A percentile compares a stretch with the other conserved stretches of the same genome.
Evolutionary conservation across 2,329 filamentous ascomycete species (phyloP).

Genomic region (Thielaviopsis punctulata): DNA sequence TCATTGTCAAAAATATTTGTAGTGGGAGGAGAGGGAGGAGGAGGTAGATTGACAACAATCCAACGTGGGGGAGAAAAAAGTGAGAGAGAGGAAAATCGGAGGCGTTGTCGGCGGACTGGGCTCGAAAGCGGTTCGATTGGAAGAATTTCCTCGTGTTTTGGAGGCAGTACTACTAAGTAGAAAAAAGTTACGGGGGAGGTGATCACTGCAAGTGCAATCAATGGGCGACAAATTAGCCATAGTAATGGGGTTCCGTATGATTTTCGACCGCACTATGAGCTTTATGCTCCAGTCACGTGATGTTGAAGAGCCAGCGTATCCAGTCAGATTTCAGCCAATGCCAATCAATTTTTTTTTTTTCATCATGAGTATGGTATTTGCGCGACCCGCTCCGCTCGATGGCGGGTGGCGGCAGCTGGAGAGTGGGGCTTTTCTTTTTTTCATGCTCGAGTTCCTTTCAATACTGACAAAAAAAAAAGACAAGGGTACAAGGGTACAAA

Average conservation of each 20-base stretch:
- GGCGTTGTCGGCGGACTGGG: constrained; percentile 4
- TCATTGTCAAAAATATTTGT: constrained; percentile 42
- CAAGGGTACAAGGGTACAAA: neutral
- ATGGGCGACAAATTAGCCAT: constrained; percentile 10
- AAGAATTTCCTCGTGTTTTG: constrained; percentile 25
- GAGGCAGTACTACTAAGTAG: neutral
- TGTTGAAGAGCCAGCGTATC: constrained; percentile 4
- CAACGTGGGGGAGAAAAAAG: constrained; percentile 18
- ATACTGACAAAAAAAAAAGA: neutral
- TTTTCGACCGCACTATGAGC: constrained; percentile 10
- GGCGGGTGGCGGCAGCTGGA: neutral
- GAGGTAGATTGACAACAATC: constrained; percentile 31
- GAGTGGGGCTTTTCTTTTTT: constrained; percentile 3
- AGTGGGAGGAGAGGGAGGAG: constrained; percentile 14
- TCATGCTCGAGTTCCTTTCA: neutral
- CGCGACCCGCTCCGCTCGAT: neutral
- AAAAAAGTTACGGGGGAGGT: neutral
- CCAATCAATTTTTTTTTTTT: constrained; percentile 11
- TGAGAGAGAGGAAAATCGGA: constrained; percentile 16
- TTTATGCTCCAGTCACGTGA: constrained; percentile 7
- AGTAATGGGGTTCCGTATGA: constrained; percentile 11
- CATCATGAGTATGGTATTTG: neutral
- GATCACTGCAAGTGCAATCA: constrained; percentile 1
- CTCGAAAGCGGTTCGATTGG: constrained; percentile 10
- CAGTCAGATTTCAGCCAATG: constrained; percentile 12